A percentile compares a stretch with the other conserved stretches of the same genome.
phyloP scores from a whole-genome alignment of 2,329 filamentous ascomycete species.

The Madurella mycetomatis region DNA sequence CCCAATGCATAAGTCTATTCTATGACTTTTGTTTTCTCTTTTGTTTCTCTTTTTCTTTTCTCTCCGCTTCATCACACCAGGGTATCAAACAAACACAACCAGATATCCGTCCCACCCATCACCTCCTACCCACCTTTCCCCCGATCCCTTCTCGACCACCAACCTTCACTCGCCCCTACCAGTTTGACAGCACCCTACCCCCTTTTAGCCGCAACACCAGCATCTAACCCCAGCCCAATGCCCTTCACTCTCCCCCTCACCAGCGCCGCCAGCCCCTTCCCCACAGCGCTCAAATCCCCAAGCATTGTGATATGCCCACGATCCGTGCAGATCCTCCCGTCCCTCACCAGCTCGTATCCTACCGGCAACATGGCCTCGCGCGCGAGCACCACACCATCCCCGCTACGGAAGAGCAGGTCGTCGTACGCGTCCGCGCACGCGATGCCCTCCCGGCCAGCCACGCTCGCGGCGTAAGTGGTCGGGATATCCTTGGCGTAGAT shows the following conservation, averaged over 20 bases:
- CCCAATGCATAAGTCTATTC: too few relatives aligned
- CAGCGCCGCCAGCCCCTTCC: constrained; percentile 66
- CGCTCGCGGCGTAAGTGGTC: constrained; percentile 77
- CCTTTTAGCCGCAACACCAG: neutral
- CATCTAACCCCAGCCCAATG: constrained; percentile 56
- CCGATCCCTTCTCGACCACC: neutral
- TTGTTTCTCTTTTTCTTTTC: too few relatives aligned
- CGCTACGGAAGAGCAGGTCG: constrained; percentile 77
- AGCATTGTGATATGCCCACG: constrained; percentile 83
- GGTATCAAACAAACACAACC: too few relatives aligned
- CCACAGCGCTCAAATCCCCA: constrained; percentile 78
- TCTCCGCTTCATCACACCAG: too few relatives aligned
- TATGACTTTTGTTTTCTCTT: too few relatives aligned
- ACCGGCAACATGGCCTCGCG: constrained; percentile 78
- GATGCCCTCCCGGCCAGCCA: constrained; percentile 69
- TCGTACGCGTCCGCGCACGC: constrained; percentile 75
- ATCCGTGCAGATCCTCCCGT: constrained; percentile 73
- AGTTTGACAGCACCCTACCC: neutral
- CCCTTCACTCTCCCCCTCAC: constrained; percentile 63
- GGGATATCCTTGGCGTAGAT: constrained; percentile 85
- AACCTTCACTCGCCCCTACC: neutral
- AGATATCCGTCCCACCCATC: too few relatives aligned
- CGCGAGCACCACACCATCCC: constrained; percentile 85
- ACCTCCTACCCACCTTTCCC: too few relatives aligned
- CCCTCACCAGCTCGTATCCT: constrained; percentile 70